A percentile compares a stretch with the other conserved stretches of the same genome.
Conservation (phyloP, 257 asterid genomes). For the Solanum pennellii region DNA sequence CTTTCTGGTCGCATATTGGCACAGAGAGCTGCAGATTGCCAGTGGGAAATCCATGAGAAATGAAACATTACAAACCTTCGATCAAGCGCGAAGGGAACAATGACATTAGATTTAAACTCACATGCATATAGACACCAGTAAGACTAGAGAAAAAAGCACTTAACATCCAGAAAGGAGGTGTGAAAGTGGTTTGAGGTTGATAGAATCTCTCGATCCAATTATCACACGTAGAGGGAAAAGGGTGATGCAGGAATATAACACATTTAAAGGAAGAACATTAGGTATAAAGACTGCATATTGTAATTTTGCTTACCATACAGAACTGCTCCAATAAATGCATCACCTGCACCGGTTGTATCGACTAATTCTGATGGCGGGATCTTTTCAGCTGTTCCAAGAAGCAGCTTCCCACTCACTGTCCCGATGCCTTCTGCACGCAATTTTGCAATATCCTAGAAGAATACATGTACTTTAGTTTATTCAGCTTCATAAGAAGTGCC, state of each 20-base stretch:
- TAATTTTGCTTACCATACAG: constrained; percentile 42
- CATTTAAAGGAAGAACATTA: neutral
- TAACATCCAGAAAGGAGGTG: neutral
- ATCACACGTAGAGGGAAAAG: neutral
- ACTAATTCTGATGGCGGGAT: constrained; percentile 69
- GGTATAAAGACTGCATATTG: neutral
- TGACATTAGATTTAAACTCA: no score
- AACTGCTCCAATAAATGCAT: constrained; percentile 85
- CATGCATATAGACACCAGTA: neutral
- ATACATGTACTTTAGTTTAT: neutral
- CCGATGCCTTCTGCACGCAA: constrained; percentile 80
- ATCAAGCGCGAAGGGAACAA: neutral
- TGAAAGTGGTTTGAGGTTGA: neutral
- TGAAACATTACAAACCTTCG: neutral
- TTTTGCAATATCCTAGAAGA: constrained; percentile 28
- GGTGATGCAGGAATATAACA: neutral
- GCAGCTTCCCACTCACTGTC: constrained; percentile 51
- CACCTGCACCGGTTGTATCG: constrained; percentile 98
- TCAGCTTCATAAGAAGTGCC: neutral
- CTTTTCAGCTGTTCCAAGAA: constrained; percentile 86
- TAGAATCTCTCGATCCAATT: neutral
- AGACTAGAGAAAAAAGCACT: neutral
- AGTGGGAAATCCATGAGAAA: neutral
- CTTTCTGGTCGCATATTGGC: constrained; percentile 74
- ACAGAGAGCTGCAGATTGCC: constrained; percentile 54